phyloP scores from a whole-genome alignment of 371 early-diverging fungal genomes.

The Batkoa obscura region DNA sequence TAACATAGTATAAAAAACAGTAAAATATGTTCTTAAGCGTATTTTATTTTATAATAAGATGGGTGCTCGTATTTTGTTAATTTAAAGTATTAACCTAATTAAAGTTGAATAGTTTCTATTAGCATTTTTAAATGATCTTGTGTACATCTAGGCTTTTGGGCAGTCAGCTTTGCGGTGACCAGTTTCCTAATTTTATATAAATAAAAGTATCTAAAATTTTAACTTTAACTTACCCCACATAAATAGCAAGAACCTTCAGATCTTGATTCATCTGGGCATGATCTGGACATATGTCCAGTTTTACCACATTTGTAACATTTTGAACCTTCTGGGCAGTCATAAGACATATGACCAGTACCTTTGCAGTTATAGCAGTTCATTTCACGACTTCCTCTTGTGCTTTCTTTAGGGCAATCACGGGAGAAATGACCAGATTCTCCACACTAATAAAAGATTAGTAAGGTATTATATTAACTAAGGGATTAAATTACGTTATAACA shows the following conservation, averaged over 20 bases:
- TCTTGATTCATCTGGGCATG: constrained; percentile 20
- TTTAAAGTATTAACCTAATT: too few species aligned
- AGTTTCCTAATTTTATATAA: too few species aligned
- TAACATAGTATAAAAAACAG: too few species aligned
- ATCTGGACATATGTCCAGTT: constrained; percentile 24
- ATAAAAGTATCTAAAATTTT: too few species aligned
- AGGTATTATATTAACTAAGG: too few species aligned
- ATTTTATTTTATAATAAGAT: too few species aligned
- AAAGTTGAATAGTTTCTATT: too few species aligned
- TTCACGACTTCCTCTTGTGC: constrained; percentile 9
- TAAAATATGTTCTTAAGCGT: too few species aligned
- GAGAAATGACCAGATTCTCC: constrained; percentile 28
- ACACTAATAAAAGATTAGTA: constrained; percentile 1
- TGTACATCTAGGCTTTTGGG: too few species aligned
- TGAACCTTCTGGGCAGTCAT: constrained; percentile 21
- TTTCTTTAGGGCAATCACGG: constrained; percentile 31
- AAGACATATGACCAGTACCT: constrained; percentile 17
- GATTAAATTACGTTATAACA: constrained; percentile 1
- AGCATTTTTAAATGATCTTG: too few species aligned
- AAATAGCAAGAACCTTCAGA: not conserved
- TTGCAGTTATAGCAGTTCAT: constrained; percentile 50
- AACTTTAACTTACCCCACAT: constrained; percentile 3
- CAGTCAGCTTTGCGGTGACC: too few species aligned
- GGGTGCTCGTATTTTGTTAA: too few species aligned
- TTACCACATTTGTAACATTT: constrained; percentile 9